phyloP scores from a whole-genome alignment of 164 flowering plant genomes.

The Aristolochia contorta region DNA sequence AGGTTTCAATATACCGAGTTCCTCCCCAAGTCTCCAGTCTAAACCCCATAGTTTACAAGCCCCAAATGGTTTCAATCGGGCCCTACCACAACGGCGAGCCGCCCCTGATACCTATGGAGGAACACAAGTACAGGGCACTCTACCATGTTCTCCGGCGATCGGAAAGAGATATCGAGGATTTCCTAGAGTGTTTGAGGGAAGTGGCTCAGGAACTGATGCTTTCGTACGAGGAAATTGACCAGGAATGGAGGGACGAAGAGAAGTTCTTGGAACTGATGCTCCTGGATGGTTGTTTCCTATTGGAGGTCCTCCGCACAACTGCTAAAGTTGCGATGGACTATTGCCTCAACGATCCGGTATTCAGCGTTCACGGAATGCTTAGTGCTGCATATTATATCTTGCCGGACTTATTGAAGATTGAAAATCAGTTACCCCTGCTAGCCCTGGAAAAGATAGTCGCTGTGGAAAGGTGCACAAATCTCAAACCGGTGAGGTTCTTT shows the following conservation, averaged over 20 bases:
- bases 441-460: not conserved
- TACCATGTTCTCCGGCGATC: conserved; percentile 2
- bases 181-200: not conserved
- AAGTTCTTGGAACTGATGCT: conserved; percentile 1
- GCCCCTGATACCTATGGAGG: conserved; percentile 4
- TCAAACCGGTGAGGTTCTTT: not conserved
- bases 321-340: not conserved
- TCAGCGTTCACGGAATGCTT: not conserved
- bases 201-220: not conserved
- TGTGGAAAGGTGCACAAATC: not conserved
- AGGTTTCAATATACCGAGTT: not conserved
- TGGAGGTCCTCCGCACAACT: conserved; percentile 1
- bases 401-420: conserved; percentile 1
- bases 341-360: not conserved
- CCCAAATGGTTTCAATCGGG: conserved; percentile 2
- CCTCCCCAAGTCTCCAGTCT: conserved; percentile 1
- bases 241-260: not conserved
- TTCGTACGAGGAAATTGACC: not conserved
- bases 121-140: conserved; percentile 5
- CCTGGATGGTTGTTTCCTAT: not conserved
- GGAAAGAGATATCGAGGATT: not conserved
- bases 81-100: conserved; percentile 7
- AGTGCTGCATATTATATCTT: not conserved
- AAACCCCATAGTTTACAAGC: not conserved
- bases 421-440: conserved; percentile 2